A percentile compares a stretch with the other conserved stretches of the same genome.
Conservation (phyloP, 169 alveolate genomes). For the Plasmodium vivax region DNA sequence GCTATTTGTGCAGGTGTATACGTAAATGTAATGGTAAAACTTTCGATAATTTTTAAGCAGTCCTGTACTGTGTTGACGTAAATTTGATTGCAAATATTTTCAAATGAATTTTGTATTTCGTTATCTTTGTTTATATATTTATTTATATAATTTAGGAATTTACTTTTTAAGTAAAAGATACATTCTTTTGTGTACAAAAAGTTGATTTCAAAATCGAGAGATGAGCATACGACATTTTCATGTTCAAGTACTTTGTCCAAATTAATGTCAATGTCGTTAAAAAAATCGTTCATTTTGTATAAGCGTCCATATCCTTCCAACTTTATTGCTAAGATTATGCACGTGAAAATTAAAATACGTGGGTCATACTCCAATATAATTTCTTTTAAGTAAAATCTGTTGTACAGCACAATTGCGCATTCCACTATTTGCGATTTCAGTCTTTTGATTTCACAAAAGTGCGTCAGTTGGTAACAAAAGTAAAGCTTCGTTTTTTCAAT, state of each 20-base stretch:
- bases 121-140: conserved; percentile 43
- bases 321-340: conserved; percentile 78
- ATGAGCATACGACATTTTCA: conserved; percentile 66
- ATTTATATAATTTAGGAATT: conserved; percentile 49
- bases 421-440: conserved; percentile 55
- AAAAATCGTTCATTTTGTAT: conserved; percentile 62
- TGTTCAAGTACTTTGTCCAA: conserved; percentile 71
- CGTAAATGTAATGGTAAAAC: conserved; percentile 19
- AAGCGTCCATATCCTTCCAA: conserved; percentile 78
- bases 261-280: conserved; percentile 60
- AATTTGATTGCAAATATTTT: conserved; percentile 32
- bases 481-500: conserved; percentile 59
- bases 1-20: conserved; percentile 69
- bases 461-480: conserved; percentile 45
- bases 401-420: conserved; percentile 73
- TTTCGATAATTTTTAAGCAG: conserved; percentile 33
- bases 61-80: conserved; percentile 24
- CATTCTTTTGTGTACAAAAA: conserved; percentile 33
- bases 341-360: conserved; percentile 79
- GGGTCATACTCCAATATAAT: conserved; percentile 81
- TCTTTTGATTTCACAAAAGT: conserved; percentile 53
- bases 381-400: conserved; percentile 76
- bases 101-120: conserved; percentile 40
- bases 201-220: conserved; percentile 32
- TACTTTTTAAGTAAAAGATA: conserved; percentile 39